A percentile compares a stretch with the other conserved stretches of the same genome.
Evolutionary conservation across 768 basidiomycete species (phyloP).

Genomic region (Suillus placidus): DNA sequence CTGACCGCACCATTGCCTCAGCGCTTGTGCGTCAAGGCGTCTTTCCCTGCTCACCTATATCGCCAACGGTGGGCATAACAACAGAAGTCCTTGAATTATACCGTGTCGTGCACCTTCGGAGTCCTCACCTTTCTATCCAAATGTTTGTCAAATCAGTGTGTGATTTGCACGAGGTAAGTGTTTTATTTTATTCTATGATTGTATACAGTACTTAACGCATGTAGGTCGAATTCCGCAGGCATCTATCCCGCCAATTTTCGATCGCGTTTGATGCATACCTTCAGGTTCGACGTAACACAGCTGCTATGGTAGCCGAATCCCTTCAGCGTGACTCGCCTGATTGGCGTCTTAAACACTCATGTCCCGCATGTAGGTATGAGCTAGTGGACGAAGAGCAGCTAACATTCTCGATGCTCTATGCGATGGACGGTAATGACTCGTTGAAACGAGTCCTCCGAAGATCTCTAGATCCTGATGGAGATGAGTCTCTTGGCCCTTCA

Average conservation of each 20-base stretch:
- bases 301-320: conserved; percentile 12
- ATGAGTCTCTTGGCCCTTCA: background rate
- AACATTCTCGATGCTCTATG: conserved; percentile 13
- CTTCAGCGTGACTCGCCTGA: conserved; percentile 15
- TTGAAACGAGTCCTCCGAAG: background rate
- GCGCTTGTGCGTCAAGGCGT: background rate
- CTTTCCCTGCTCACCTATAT: background rate
- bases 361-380: conserved; percentile 14
- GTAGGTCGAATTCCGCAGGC: conserved; percentile 13
- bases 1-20: conserved; percentile 1
- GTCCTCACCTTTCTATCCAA: background rate
- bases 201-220: background rate
- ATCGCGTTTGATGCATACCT: conserved; percentile 31
- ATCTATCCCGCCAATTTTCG: conserved; percentile 25
- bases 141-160: background rate
- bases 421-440: conserved; percentile 11
- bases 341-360: conserved; percentile 14
- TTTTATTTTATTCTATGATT: background rate
- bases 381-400: conserved; percentile 2
- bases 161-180: background rate
- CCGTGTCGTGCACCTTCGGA: background rate
- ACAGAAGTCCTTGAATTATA: background rate
- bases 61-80: background rate
- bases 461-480: background rate
- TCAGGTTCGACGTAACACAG: conserved; percentile 20